Evolutionary conservation across 768 basidiomycete genomes (phyloP), one percentile per base, ranked within the genome.

Genomic region (Boletus coccyginus): DNA sequence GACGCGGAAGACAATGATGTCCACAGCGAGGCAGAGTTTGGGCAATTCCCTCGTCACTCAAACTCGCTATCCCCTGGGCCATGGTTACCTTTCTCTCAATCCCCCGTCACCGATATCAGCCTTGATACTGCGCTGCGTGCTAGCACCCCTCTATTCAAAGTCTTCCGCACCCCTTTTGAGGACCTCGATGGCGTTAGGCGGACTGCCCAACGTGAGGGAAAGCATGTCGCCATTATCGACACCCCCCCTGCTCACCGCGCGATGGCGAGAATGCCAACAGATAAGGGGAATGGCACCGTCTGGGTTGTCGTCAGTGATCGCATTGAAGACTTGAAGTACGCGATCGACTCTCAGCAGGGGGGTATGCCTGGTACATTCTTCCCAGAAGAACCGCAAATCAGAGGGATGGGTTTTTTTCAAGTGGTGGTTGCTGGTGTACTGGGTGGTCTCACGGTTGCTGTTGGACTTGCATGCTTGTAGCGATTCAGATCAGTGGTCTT

Each of bases 101-200:
- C 69, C 10, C 57, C 56, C 8, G 52, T 61, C 54, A 60, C 60
- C 32, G 70, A 72, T 11, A 43, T 63, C 40, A 68, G 58, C 44
- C 61, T 71, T 14, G 55, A 62, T 32, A 61, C 66, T 32, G 68
- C 57, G 10, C 59, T 71, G 21, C 66, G 62, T 33, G 63, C 56
- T 13, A 72, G 72, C 38, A 73, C 72, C 7, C 70, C 70, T 32
- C 47, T 73, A 13, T 73, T 72, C 57, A 70, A 70, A 31, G 66
- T 73, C 12, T 71, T 73, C 43, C 61, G 72, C 13, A 71, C 70
- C 5, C 70, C 72, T 19, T 50, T 60, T 12, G 57, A 62, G 50
- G 72, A 72, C 29, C 56, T 71, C 14, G 61, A 68, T 16, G 52
- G 53, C 33, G 47, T 71, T 17, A 61, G 50, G 45, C 68, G 48